Evolutionary conservation across 768 basidiomycete genomes (phyloP), one percentile per base, ranked within the genome.

Genomic region (Rickenella mellea): DNA sequence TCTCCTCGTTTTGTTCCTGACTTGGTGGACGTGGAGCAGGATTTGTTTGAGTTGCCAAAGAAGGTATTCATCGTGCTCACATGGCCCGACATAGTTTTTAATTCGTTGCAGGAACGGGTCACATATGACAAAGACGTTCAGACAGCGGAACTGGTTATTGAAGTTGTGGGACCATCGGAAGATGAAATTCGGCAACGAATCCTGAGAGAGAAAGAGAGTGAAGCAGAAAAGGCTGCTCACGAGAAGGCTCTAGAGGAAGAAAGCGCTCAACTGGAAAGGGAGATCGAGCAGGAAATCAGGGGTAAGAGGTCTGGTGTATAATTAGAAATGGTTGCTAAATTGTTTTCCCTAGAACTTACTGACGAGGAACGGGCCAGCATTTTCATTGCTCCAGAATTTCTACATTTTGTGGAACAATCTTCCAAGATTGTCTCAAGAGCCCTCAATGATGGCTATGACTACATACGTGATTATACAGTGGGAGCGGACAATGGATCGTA

Each of bases 361-460:
- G 83, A 90, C 46, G 90, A 93, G 45, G 89, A 97, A 59, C 73
- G 85, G 30, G 66, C 75, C 1, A 79, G 77, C 49, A 87, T 97
- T 40, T 70, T 91, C 48, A 66, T 80, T n/a, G 84, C 84, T 6
- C 88, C 92, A 0, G 90, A 92, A 55, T 97, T 98, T 58, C 63
- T 87, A 12, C 85, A 91, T 49, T 99, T 99, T 59, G 80, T 99
- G 12, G 91, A 96, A 56, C 79, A 85, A 52, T 93, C 90, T 7
- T 90, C 88, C 17, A 94, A 94, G 65, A 91, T 98, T 35, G 78
- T 97, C 9, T 90, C 98, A 58, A 73, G 96, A 39, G 96, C 94
- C 17, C 64, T 98, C 47, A 96, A 88, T 55, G 96, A 98, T 53
- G 78, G 78, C 21, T 99, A 99, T 59, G 96, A 99, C 59, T 97